phyloP scores from a whole-genome alignment of 108 stramenopile species.

The Nitzschia inconspicua region DNA sequence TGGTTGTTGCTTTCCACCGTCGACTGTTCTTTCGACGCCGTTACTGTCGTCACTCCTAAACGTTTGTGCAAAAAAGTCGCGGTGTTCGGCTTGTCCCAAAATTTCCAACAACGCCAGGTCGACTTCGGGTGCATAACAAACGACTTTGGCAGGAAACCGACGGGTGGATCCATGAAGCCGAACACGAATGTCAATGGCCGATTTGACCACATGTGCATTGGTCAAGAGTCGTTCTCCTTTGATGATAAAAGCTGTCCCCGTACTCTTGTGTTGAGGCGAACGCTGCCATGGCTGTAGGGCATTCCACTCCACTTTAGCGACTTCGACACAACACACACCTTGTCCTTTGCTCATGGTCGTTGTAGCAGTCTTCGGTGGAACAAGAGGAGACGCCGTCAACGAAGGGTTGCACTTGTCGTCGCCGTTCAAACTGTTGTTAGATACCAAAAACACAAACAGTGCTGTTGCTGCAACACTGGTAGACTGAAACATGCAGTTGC shows the following conservation, averaged over 20 bases:
- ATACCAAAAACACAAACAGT: too few species aligned
- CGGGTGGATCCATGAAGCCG: constrained; percentile 12
- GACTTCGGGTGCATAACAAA: constrained; percentile 13
- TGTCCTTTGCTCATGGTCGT: not conserved
- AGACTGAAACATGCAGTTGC: too few species aligned
- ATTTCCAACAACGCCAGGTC: constrained; percentile 18
- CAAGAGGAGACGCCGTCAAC: too few species aligned
- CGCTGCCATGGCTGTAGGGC: constrained; percentile 9
- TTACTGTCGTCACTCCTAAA: too few species aligned
- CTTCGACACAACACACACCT: constrained; percentile 11
- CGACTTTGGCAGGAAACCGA: constrained; percentile 9
- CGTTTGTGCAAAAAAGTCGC: constrained; percentile 6
- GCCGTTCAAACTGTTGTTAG: too few species aligned
- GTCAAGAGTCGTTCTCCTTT: constrained; percentile 9
- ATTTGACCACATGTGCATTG: constrained; percentile 18
- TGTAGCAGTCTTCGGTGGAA: too few species aligned
- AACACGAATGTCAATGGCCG: constrained; percentile 21
- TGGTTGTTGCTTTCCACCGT: not conserved
- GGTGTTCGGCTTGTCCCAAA: constrained; percentile 3
- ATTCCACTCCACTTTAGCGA: constrained; percentile 9
- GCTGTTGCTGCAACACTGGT: too few species aligned
- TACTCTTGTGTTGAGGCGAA: constrained; percentile 4
- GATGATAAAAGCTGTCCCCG: constrained; percentile 11
- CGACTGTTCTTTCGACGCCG: not conserved
- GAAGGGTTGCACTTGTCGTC: too few species aligned